A percentile compares a stretch with the other conserved stretches of the same genome.
Evolutionary conservation across 495 filamentous ascomycete species (phyloP).

Genomic region (Tuber aestivum): DNA sequence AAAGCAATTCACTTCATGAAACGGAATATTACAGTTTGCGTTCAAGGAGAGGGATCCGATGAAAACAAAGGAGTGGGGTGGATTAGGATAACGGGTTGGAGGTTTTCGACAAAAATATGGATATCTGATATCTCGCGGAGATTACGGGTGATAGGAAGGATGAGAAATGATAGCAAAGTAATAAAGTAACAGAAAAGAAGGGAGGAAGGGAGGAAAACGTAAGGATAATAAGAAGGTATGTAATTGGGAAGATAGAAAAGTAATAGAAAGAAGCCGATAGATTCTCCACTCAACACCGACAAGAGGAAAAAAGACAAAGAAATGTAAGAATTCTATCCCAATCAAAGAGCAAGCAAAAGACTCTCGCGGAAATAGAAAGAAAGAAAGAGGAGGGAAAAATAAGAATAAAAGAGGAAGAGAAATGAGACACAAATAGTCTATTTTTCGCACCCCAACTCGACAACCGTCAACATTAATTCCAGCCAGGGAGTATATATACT

Average conservation of each 20-base stretch:
- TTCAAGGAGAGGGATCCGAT: background rate
- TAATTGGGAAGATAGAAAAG: constrained; percentile 8
- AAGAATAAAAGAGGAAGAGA: background rate
- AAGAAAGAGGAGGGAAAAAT: constrained; percentile 10
- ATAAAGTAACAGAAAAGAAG: background rate
- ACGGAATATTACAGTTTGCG: background rate
- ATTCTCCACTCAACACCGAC: constrained; percentile 39
- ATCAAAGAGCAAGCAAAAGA: constrained; percentile 23
- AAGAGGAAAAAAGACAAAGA: constrained; percentile 27
- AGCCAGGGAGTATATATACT: constrained; percentile 31
- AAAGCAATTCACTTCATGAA: background rate
- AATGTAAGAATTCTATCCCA: constrained; percentile 34
- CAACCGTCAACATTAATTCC: constrained; percentile 24
- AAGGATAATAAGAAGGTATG: constrained; percentile 14
- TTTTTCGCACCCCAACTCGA: background rate
- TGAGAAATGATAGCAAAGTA: constrained; percentile 7
- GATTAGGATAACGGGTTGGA: constrained; percentile 2
- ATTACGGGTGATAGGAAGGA: constrained; percentile 17
- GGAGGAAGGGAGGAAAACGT: constrained; percentile 7
- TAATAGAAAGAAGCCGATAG: constrained; percentile 18
- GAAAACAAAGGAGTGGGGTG: background rate
- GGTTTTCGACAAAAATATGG: constrained; percentile 7
- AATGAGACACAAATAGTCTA: background rate
- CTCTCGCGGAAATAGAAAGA: constrained; percentile 11
- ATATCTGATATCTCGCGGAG: constrained; percentile 28